Evolutionary conservation across 257 asterid genomes (phyloP), one percentile per base, ranked within the genome.

Genomic region (Solanum rostratum): DNA sequence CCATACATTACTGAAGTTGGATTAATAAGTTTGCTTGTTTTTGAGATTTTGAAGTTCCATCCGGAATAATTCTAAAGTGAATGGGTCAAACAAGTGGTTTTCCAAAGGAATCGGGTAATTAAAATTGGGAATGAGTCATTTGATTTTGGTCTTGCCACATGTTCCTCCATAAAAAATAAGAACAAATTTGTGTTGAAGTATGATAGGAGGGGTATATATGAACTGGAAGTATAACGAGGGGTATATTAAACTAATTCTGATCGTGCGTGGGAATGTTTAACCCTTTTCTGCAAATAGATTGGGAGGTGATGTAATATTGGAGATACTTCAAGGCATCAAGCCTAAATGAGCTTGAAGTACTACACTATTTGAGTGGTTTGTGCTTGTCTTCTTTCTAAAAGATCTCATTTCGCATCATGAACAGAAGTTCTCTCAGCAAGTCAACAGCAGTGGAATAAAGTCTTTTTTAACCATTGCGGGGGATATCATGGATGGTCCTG

Each of bases 391-490:
- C 74, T 81, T 59, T 37, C 18, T 60, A 63, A 57, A 10, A 81
- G 10, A 13, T 60, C 22, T 9, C 65, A 5, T 20, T 80, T 37
- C 57, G 71, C 84, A 19, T 15, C 27, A 37, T 4, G 73, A 81
- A 68, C 92, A 92, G 97, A 89, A 87, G 63, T 84, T 91, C 85
- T 90, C 88, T 74, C 88, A 88, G 88, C 88, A 82, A 88, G 91
- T 88, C 69, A 92, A 84, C 80, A 88, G 86, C 80, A 83, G 85
- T 83, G 86, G 86, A 52, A 78, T 84, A 62, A 92, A 88, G 84
- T 88, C 90, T 79, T 86, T 66, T 73, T 86, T 91, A 15, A 82
- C 93, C 60, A 65, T 85, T 71, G 88, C 90, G 89, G 78, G 78
- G 78, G 97, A 92, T 86, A 88, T 85, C 37, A 68, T 84, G 84